phyloP scores from a whole-genome alignment of 1,139 yeast genomes.

The Blastobotrys indianensis region DNA sequence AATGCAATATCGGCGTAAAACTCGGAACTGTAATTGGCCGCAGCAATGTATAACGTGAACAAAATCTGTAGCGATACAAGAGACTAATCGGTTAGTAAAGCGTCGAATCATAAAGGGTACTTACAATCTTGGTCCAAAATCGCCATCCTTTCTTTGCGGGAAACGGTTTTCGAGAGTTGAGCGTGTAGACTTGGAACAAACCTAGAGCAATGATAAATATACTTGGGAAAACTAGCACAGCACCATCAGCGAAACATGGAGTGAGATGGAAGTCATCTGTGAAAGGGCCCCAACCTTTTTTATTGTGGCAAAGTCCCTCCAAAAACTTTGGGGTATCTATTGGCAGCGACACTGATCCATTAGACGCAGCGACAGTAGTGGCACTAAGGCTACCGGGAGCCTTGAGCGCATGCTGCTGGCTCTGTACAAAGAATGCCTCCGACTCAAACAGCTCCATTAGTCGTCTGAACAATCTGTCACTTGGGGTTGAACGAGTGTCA shows the following conservation, averaged over 20 bases:
- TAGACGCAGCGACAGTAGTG: too few relatives aligned
- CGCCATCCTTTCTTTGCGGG: slow-evolving; percentile 34
- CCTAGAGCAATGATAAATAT: slow-evolving; percentile 53
- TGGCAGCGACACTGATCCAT: too few relatives aligned
- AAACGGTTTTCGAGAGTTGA: slow-evolving; percentile 28
- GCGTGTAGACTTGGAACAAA: slow-evolving; percentile 35
- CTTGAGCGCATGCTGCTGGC: background rate
- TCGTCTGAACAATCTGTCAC: too few relatives aligned
- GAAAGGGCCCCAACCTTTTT: slow-evolving; percentile 75
- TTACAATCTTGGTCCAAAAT: slow-evolving; percentile 39
- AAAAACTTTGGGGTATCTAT: slow-evolving; percentile 9
- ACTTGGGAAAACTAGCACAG: slow-evolving; percentile 48
- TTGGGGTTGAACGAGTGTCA: too few relatives aligned
- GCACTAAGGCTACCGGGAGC: too few relatives aligned
- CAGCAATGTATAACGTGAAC: slow-evolving; percentile 29
- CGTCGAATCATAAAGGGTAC: slow-evolving; percentile 14
- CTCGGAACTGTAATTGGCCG: slow-evolving; percentile 17
- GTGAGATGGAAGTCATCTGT: slow-evolving; percentile 62
- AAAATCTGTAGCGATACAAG: slow-evolving; percentile 41
- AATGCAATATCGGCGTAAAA: slow-evolving; percentile 38
- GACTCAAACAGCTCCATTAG: background rate
- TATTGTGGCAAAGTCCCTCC: slow-evolving; percentile 35
- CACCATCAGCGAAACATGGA: slow-evolving; percentile 78
- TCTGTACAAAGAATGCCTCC: background rate
- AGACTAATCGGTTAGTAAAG: slow-evolving; percentile 11